A percentile compares a stretch with the other conserved stretches of the same genome.
These are phyloP conservation scores for Saturnispora diversa DNA, from an alignment of 805 yeast species.

Conservation along the genomic window DNA sequence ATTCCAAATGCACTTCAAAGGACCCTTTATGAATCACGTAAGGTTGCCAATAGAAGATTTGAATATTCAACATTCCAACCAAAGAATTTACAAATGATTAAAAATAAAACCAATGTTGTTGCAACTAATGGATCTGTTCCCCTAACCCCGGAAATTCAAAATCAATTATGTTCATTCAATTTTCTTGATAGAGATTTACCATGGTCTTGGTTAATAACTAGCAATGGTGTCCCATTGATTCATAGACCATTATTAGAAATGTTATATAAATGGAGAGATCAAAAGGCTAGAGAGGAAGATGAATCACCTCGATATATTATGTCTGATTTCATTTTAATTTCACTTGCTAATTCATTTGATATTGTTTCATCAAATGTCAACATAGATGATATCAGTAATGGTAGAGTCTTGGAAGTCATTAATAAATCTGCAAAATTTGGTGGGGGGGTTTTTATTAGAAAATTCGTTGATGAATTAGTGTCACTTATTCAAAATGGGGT, in stretches of 20 bases:
- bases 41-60: constrained; percentile 72
- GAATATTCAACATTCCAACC: constrained; percentile 70
- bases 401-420: constrained; percentile 43
- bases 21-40: constrained; percentile 67
- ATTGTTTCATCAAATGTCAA: constrained; percentile 19
- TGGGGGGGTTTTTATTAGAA: constrained; percentile 36
- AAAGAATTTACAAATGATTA: constrained; percentile 14
- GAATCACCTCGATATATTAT: constrained; percentile 78
- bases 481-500: constrained; percentile 42
- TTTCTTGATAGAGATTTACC: constrained; percentile 45
- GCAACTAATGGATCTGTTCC: constrained; percentile 27
- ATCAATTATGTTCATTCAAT: constrained; percentile 36
- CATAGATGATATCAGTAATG: constrained; percentile 46
- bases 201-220: constrained; percentile 54
- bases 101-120: constrained; percentile 23
- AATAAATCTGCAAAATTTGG: constrained; percentile 40
- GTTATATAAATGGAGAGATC: constrained; percentile 79
- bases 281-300: constrained; percentile 62
- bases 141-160: constrained; percentile 16
- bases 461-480: constrained; percentile 49
- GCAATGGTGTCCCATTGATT: constrained; percentile 53
- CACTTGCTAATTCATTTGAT: constrained; percentile 35
- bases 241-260: constrained; percentile 49
- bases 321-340: constrained; percentile 70
- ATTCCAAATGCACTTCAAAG: constrained; percentile 37